Evolutionary conservation across 2,329 filamentous ascomycete genomes (phyloP).

Genomic region (Diaporthe citrichinensis): DNA sequence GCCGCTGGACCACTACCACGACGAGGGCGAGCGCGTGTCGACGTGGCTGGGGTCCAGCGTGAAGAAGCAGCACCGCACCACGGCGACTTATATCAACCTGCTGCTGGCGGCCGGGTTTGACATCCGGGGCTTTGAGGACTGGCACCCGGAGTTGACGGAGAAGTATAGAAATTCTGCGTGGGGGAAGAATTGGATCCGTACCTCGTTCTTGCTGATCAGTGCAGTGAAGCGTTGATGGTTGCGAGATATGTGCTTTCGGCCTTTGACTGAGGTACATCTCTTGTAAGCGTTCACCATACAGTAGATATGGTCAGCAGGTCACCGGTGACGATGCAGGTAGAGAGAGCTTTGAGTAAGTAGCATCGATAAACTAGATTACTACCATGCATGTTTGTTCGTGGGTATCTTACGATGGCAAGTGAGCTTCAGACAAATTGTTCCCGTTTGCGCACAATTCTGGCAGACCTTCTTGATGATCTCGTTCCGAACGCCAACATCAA

Average conservation of each 20-base stretch:
- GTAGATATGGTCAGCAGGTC: background rate
- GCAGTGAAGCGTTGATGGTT: background rate
- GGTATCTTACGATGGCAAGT: slow-evolving; percentile 20
- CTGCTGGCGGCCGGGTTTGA: background rate
- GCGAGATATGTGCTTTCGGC: background rate
- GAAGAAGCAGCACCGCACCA: slow-evolving; percentile 1
- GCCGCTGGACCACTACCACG: slow-evolving; percentile 1
- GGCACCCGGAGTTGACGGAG: background rate
- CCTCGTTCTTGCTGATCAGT: background rate
- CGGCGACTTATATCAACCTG: background rate
- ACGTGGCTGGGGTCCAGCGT: background rate
- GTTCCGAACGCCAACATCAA: slow-evolving; percentile 1
- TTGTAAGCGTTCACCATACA: background rate
- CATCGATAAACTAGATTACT: background rate
- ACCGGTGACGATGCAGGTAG: too few relatives aligned
- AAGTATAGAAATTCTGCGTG: background rate
- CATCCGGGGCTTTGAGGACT: background rate
- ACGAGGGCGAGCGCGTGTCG: slow-evolving; percentile 5
- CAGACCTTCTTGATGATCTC: background rate
- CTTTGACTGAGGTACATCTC: background rate
- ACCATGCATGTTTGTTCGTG: background rate
- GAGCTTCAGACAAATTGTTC: background rate
- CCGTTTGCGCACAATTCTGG: slow-evolving; percentile 4
- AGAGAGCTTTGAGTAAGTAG: background rate
- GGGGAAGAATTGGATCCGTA: background rate